Evolutionary conservation across 345 rosid genomes (phyloP).

Genomic region (Boechera stricta): DNA sequence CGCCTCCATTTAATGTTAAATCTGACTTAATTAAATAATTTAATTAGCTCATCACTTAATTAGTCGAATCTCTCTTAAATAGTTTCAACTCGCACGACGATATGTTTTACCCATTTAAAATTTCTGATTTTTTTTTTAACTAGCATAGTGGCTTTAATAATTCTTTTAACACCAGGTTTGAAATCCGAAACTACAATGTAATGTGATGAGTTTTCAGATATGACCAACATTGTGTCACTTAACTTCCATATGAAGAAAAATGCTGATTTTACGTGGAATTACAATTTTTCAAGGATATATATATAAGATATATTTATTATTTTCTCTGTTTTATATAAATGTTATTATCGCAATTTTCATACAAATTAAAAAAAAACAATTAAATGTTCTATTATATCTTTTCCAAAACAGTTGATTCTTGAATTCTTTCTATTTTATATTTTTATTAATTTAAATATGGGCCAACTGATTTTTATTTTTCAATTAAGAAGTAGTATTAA

Average conservation of each 20-base stretch:
- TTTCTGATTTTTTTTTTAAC: no score
- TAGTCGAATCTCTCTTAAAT: background rate
- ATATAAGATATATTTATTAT: no score
- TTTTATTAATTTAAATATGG: background rate
- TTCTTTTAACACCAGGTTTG: no score
- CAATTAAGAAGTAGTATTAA: no score
- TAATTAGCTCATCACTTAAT: slow-evolving; percentile 10
- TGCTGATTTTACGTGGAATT: background rate
- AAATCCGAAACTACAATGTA: no score
- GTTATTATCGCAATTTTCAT: background rate
- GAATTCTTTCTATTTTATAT: background rate
- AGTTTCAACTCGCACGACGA: background rate
- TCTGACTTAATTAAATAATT: slow-evolving; percentile 4
- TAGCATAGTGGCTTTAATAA: no score
- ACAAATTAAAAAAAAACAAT: background rate
- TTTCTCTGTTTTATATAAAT: no score
- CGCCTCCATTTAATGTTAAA: slow-evolving; percentile 43
- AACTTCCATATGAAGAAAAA: no score
- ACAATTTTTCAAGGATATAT: background rate
- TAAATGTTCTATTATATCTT: background rate
- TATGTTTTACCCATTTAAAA: no score
- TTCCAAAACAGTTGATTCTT: background rate
- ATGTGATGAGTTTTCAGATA: no score
- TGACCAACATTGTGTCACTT: no score
- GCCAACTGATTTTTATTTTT: background rate